phyloP scores from a whole-genome alignment of 305 asterid species.

The Solanum hybrid region DNA sequence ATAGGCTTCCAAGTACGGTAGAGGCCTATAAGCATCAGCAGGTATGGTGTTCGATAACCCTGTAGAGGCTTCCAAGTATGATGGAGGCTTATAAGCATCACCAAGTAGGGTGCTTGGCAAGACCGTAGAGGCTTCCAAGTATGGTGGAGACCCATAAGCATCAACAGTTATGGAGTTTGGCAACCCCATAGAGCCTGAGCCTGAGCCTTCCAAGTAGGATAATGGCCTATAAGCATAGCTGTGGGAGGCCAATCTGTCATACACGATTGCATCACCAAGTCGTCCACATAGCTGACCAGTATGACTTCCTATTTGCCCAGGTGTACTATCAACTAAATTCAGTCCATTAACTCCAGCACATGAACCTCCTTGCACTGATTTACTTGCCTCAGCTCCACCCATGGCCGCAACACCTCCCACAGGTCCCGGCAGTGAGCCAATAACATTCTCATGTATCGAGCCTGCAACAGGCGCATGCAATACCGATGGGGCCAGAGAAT shows the following conservation, averaged over 20 bases:
- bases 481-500: conserved; percentile 31
- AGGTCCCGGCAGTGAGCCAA: neutral
- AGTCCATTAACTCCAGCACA: conserved; percentile 29
- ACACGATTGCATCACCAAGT: conserved; percentile 26
- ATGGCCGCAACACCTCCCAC: neutral
- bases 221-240: conserved; percentile 6
- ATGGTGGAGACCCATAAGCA: neutral
- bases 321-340: conserved; percentile 15
- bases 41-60: conserved; percentile 1
- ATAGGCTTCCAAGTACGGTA: neutral
- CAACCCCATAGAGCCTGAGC: conserved; percentile 26
- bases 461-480: conserved; percentile 46
- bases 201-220: neutral
- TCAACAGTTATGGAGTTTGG: conserved; percentile 12
- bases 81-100: neutral
- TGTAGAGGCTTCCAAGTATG: neutral
- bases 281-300: conserved; percentile 24
- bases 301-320: conserved; percentile 22
- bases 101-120: conserved; percentile 10
- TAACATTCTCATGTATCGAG: conserved; percentile 23
- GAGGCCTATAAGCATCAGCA: neutral
- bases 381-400: neutral
- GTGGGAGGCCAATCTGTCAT: conserved; percentile 22
- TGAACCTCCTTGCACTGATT: conserved; percentile 16
- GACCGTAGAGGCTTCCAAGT: conserved; percentile 18